Evolutionary conservation across 2,329 filamentous ascomycete species (phyloP).

Genomic region (Sordariomycetes sp.): DNA sequence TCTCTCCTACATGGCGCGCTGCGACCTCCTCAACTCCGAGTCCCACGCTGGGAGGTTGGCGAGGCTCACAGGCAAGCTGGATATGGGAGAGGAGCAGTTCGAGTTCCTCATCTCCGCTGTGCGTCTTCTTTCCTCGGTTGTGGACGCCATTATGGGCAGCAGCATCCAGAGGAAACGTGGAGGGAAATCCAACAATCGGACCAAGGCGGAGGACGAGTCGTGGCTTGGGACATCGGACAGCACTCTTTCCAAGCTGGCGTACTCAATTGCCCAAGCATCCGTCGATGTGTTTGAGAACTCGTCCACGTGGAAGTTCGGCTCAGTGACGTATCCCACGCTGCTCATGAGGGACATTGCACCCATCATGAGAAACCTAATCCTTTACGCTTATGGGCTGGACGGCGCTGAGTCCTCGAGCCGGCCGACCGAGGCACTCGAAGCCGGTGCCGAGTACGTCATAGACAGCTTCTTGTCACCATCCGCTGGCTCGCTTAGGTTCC

Average conservation of each 20-base stretch:
- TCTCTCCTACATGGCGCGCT: constrained; percentile 82
- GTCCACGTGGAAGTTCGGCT: constrained; percentile 72
- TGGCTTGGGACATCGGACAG: constrained; percentile 71
- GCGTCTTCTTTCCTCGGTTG: constrained; percentile 60
- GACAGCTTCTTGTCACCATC: constrained; percentile 66
- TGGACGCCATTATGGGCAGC: constrained; percentile 64
- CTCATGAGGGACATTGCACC: constrained; percentile 59
- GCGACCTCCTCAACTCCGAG: constrained; percentile 66
- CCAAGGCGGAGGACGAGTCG: constrained; percentile 36
- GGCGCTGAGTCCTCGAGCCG: constrained; percentile 35
- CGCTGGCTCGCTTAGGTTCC: constrained; percentile 60
- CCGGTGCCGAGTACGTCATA: constrained; percentile 65
- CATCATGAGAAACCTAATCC: constrained; percentile 61
- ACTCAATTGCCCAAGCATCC: constrained; percentile 63
- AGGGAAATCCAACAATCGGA: constrained; percentile 34
- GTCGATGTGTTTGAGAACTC: constrained; percentile 82
- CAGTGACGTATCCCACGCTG: constrained; percentile 54
- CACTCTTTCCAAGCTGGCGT: constrained; percentile 59
- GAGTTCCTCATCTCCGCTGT: constrained; percentile 67
- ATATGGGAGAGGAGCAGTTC: constrained; percentile 67
- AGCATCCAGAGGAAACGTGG: constrained; percentile 55
- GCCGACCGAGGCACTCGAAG: constrained; percentile 52
- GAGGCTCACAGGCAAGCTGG: constrained; percentile 69
- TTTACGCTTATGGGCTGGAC: constrained; percentile 66
- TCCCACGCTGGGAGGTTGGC: constrained; percentile 67